Conservation (phyloP, 2,329 filamentous ascomycete genomes). For the Catunica adiposa region DNA sequence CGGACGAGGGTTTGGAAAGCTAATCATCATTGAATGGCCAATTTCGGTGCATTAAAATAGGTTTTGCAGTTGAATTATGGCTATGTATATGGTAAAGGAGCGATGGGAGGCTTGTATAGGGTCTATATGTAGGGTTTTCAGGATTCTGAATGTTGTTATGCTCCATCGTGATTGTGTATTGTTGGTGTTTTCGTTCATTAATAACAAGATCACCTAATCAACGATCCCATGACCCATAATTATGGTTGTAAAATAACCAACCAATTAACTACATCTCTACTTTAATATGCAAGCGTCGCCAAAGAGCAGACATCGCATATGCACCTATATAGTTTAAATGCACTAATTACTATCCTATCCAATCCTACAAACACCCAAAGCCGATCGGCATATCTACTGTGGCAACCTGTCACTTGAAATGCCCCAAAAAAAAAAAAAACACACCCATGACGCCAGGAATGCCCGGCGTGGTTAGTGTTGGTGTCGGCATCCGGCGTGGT, state of each 20-base stretch:
- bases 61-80: background rate
- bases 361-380: no score
- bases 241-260: background rate
- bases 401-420: no score
- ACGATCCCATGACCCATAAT: background rate
- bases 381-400: no score
- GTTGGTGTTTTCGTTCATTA: background rate
- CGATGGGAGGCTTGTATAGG: no score
- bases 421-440: no score
- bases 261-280: background rate
- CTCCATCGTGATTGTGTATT: background rate
- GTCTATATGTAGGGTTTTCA: background rate
- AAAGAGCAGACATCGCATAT: no score
- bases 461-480: no score
- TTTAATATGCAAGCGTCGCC: no score
- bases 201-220: background rate
- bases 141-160: background rate
- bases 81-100: background rate
- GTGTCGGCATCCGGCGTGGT: no score
- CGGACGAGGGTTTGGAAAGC: background rate
- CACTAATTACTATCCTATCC: no score
- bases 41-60: background rate
- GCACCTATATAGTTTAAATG: no score
- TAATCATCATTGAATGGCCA: background rate
- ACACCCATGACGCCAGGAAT: no score